Evolutionary conservation across 495 filamentous ascomycete species (phyloP).

Genomic region (Aspergillus cavernicola): DNA sequence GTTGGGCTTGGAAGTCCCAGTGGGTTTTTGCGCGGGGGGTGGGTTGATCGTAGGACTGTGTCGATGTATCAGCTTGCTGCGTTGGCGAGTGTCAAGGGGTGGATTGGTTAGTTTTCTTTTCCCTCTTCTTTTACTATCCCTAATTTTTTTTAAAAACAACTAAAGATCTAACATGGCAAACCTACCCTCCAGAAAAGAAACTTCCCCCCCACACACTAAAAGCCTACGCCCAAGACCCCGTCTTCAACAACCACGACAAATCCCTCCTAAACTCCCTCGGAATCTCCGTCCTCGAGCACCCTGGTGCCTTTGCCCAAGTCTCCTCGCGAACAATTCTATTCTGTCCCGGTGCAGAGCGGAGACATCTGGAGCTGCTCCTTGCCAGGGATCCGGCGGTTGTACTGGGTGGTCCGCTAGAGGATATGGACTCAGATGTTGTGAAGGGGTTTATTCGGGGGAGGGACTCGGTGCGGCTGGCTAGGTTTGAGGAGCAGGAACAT

Average conservation of each 20-base stretch:
- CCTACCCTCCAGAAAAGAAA: neutral
- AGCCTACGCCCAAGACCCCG: conserved; percentile 65
- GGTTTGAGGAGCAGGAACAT: conserved; percentile 35
- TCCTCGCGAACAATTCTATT: conserved; percentile 55
- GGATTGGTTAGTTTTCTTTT: conserved; percentile 7
- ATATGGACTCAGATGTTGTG: conserved; percentile 27
- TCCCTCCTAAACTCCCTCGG: conserved; percentile 50
- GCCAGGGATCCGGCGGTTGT: conserved; percentile 26
- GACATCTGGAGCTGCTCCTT: conserved; percentile 36
- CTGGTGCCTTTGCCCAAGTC: conserved; percentile 53
- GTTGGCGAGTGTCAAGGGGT: conserved; percentile 49
- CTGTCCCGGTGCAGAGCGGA: conserved; percentile 48
- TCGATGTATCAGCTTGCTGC: conserved; percentile 60
- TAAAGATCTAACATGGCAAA: neutral
- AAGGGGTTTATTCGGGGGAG: conserved; percentile 20
- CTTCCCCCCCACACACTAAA: conserved; percentile 8
- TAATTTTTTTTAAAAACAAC: neutral
- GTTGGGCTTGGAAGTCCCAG: conserved; percentile 55
- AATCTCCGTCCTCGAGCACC: conserved; percentile 54
- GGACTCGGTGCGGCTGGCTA: conserved; percentile 26
- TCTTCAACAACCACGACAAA: conserved; percentile 61
- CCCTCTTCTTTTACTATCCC: neutral
- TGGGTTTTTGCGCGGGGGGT: conserved; percentile 41
- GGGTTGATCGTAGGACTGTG: conserved; percentile 43
- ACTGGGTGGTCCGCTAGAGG: conserved; percentile 36